These are phyloP conservation scores for Pythium sp. DNA, from an alignment of 352 stramenopile genomes.

Conservation along the genomic window DNA sequence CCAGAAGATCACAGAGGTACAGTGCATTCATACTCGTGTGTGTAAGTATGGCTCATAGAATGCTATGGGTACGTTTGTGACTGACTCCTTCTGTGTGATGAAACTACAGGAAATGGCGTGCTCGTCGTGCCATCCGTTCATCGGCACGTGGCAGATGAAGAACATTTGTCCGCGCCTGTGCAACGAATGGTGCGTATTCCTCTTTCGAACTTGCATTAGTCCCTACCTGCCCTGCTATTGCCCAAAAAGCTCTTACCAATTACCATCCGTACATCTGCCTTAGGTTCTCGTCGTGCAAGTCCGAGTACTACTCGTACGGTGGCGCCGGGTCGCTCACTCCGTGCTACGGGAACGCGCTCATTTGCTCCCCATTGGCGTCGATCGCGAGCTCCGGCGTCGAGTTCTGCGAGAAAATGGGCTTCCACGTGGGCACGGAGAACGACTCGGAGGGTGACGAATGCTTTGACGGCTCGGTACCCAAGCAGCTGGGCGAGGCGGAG, in stretches of 20 bases:
- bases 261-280: not conserved
- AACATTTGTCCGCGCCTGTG: constrained; percentile 72
- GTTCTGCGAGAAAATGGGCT: constrained; percentile 81
- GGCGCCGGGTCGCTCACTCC: constrained; percentile 54
- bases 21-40: not conserved
- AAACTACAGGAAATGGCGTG: constrained; percentile 67
- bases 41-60: not conserved
- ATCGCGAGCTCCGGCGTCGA: constrained; percentile 54
- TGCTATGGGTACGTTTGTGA: not conserved
- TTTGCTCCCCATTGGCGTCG: constrained; percentile 66
- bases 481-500: constrained; percentile 45
- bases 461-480: constrained; percentile 79
- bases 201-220: not conserved
- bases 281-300: constrained; percentile 57
- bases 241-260: not conserved
- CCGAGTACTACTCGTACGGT: constrained; percentile 75
- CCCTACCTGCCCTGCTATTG: not conserved
- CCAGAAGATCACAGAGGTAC: constrained; percentile 55
- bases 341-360: constrained; percentile 81
- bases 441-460: constrained; percentile 74
- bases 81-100: not conserved
- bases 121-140: constrained; percentile 75
- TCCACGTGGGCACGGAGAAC: constrained; percentile 59
- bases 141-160: constrained; percentile 74
- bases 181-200: constrained; percentile 52